A percentile compares a stretch with the other conserved stretches of the same genome.
Evolutionary conservation across 2,329 filamentous ascomycete species (phyloP).

Genomic region (Polychaeton citri): DNA sequence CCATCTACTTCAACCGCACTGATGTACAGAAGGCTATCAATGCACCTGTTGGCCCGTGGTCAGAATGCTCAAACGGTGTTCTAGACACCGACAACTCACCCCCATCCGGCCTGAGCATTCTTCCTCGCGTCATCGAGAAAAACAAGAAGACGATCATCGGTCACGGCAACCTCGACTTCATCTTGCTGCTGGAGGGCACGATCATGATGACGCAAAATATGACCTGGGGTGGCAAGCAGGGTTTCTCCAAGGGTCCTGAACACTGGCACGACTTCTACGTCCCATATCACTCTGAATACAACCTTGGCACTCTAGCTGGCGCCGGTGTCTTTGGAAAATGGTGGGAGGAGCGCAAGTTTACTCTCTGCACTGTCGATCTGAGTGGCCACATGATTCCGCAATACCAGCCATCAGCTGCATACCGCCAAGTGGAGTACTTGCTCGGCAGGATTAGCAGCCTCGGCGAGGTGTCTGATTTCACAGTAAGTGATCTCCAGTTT

Average conservation of each 20-base stretch:
- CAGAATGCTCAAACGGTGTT: slow-evolving; percentile 40
- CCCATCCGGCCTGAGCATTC: slow-evolving; percentile 42
- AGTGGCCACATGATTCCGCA: slow-evolving; percentile 56
- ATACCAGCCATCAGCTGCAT: slow-evolving; percentile 55
- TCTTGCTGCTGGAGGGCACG: slow-evolving; percentile 55
- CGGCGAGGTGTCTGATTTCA: slow-evolving; percentile 23
- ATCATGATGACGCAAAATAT: slow-evolving; percentile 66
- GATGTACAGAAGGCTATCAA: slow-evolving; percentile 26
- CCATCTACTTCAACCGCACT: slow-evolving; percentile 46
- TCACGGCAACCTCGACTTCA: slow-evolving; percentile 57
- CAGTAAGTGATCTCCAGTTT: slow-evolving; percentile 1
- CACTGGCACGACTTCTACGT: slow-evolving; percentile 50
- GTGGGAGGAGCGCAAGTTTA: slow-evolving; percentile 64
- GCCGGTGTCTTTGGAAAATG: slow-evolving; percentile 56
- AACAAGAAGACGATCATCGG: slow-evolving; percentile 62
- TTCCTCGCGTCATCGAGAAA: slow-evolving; percentile 60
- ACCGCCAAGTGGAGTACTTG: slow-evolving; percentile 61
- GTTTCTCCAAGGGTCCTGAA: slow-evolving; percentile 49
- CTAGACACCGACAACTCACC: slow-evolving; percentile 38
- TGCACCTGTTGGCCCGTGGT: slow-evolving; percentile 42
- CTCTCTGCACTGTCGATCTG: slow-evolving; percentile 50
- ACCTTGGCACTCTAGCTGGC: slow-evolving; percentile 38
- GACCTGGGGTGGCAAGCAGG: slow-evolving; percentile 60
- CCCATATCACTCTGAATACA: slow-evolving; percentile 44
- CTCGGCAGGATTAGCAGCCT: slow-evolving; percentile 54